These are phyloP conservation scores for Trichophyton verrucosum DNA, from an alignment of 2,329 filamentous ascomycete species.

Conservation along the genomic window DNA sequence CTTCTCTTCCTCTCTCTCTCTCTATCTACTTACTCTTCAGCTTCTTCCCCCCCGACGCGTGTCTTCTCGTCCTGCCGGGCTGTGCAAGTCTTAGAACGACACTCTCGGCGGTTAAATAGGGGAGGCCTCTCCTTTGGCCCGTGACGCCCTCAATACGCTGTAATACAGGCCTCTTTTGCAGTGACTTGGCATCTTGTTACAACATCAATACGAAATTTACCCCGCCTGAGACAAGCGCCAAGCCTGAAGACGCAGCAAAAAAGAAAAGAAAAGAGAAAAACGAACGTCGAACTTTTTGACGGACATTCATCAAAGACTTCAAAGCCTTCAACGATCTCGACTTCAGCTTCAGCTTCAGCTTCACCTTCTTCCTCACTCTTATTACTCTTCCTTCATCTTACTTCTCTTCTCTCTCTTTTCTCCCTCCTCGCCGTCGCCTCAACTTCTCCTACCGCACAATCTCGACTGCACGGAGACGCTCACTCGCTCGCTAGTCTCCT, in stretches of 20 bases:
- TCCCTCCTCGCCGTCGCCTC: too few species aligned
- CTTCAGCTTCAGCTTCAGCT: background rate
- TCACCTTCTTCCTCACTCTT: background rate
- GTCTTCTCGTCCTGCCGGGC: background rate
- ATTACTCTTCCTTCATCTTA: too few species aligned
- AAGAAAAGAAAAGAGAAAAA: too few species aligned
- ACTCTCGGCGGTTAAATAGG: too few species aligned
- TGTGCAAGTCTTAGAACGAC: too few species aligned
- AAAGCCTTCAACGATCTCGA: background rate
- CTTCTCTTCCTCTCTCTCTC: background rate
- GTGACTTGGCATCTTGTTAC: background rate
- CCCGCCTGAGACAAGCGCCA: constrained; percentile 3
- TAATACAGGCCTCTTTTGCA: background rate
- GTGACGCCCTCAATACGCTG: background rate
- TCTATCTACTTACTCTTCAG: too few species aligned
- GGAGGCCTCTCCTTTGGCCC: background rate
- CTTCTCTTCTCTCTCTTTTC: background rate
- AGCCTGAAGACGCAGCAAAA: background rate
- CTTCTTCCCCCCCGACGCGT: background rate
- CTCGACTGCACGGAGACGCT: background rate
- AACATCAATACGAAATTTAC: background rate
- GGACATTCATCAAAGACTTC: background rate
- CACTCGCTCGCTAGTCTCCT: background rate
- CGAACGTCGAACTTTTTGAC: background rate
- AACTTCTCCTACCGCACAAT: background rate